phyloP scores from a whole-genome alignment of 1,284 basidiomycete species.

The Amylostereum chailletii region DNA sequence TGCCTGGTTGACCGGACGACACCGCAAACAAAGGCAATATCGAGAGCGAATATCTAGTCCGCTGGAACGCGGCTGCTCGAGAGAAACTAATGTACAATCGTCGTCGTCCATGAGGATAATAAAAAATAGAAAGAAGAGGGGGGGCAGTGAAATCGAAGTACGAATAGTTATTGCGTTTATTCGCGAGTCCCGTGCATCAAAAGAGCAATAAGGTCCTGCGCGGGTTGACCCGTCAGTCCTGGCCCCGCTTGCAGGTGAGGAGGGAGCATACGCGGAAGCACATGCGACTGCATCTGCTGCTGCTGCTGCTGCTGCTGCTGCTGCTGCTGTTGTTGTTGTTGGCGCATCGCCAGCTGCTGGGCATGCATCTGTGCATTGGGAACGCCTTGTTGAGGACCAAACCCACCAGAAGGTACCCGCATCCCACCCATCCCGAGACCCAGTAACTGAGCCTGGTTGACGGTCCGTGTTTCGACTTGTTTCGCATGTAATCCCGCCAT shows the following conservation, averaged over 20 bases:
- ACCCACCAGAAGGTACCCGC: conserved; percentile 34
- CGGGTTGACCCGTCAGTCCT: conserved; percentile 40
- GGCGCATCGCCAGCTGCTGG: conserved; percentile 29
- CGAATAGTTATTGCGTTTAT: conserved; percentile 21
- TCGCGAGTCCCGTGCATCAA: conserved; percentile 67
- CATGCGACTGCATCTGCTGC: conserved; percentile 42
- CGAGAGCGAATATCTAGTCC: no score
- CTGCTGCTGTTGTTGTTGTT: conserved; percentile 34
- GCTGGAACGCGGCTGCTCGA: no score
- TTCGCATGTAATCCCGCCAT: conserved; percentile 37
- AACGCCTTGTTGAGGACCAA: conserved; percentile 38
- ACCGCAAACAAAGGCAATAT: no score
- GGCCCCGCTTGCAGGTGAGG: conserved; percentile 25
- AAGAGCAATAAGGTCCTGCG: conserved; percentile 70
- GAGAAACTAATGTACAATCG: no score
- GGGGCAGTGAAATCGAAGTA: background rate
- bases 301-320: conserved; percentile 33
- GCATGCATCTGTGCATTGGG: conserved; percentile 30
- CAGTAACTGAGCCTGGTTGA: conserved; percentile 41
- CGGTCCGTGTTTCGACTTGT: conserved; percentile 45
- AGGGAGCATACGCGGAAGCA: conserved; percentile 36
- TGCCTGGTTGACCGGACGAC: no score
- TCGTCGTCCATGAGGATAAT: background rate
- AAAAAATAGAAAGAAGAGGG: background rate
- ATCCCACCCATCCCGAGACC: conserved; percentile 29